Evolutionary conservation across 192 early-diverging fungal species (phyloP), one percentile per base, ranked within the genome.

Genomic region (Chytriomyces sp.): DNA sequence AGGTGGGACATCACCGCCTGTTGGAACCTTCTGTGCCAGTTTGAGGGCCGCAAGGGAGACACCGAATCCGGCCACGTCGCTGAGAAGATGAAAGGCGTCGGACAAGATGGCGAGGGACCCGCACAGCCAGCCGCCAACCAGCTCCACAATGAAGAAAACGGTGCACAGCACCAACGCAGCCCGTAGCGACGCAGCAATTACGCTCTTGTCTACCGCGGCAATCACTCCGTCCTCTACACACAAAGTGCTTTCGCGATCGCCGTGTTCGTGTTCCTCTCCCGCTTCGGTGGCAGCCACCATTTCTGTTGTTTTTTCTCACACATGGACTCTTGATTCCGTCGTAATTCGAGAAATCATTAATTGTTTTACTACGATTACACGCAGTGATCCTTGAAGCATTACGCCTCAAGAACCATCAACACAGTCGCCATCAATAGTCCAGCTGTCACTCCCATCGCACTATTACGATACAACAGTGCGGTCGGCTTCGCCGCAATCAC

Each of bases 31-130:
- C 41, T 12, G 39, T 7, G 17, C 22, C 19, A 65, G 7, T 2
- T 25, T 1, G 6, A 65, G 17, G 39, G 63, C 63, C 28, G 25
- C 22, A n/a, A 65, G 40, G 22, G 22, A 28, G 7, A 65, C 39
- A 19, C 63, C 63, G 38, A 65, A 65, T 36, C 91, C 91, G 39
- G 89, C 83, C 8, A 93, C 86, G 73, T 92, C 91, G 74, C 73
- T 25, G 10, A 93, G 74, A 34, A 93, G 70, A 72, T 93, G 92
- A 60, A 93, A 93, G 28, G 86, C 83, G 68, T 93, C 92, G 36
- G 84, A 86, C 53, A 93, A 70, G 22, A 93, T 84, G 1, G 92
- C 92, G 52, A 93, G 77, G 12, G 89, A 89, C 4, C 82, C 83
- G 2, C 59, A 22, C 37, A 33, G 22, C 25, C 14, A 75, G 7